Base-by-base conservation (phyloP, 2,329 filamentous ascomycete species). In the Xylogone sp. region DNA sequence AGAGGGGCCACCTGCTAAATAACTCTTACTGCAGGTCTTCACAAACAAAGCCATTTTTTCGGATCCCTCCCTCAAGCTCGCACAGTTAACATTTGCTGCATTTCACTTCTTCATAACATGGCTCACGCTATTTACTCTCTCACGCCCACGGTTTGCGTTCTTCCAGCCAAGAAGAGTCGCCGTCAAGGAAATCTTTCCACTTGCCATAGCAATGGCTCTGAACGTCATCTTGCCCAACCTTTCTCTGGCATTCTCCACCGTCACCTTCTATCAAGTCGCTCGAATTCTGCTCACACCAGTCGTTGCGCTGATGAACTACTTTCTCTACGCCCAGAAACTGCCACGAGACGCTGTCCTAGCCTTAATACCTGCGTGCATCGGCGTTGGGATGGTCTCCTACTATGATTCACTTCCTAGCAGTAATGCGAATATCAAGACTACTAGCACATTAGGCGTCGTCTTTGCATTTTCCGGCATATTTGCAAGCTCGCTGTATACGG, bases 21-120 rank as follows among this genome's bases (percentile, higher is more conserved):
- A 34, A 22, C 20, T 46, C 20, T 29, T 22, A 24, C 34, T 18
- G 29, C 50, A 84, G 82, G 81, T 88, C 62, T 87, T 87, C 64
- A 83, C 81, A 42, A 87, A 87, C 71, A 87, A 87, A 68, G 78
- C 77, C 56, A 85, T 88, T 66, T 87, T 87, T 70, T 79, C 78
- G 21, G 79, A 85, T 55, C 77, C 78, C 16, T 77, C 75, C 13
- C 74, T 85, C 62, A 82, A 81, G 62, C 73, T 82, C 24, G 78
- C 75, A 53, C 84, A 87, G 66, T 76, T 86, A 47, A 78, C 79
- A 31, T 88, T 88, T 61, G 84, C 84, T 46, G 74, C 80, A 49
- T 86, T 87, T 68, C 84, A 88, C 69, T 88, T 88, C 69, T 72
- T 80, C 62, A 72, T 86, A 62, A 88, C 84, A 21, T 84, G 77